Base-by-base conservation (phyloP, 1,284 basidiomycete species). In the Pascua sp. region DNA sequence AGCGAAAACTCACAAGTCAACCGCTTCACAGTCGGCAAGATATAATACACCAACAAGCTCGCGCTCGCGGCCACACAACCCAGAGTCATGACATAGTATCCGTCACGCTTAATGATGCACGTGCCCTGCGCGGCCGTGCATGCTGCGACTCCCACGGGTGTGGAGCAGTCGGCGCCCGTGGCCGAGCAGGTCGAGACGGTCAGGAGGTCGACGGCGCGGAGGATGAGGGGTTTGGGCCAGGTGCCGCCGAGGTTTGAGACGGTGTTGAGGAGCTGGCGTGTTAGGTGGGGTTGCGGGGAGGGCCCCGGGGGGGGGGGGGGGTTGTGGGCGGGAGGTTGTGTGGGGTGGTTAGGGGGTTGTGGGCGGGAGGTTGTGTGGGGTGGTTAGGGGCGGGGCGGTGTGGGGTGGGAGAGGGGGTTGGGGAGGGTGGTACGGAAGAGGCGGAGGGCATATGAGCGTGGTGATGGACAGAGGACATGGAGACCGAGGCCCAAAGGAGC, bases 181-280 rank as follows among this genome's bases (percentile, higher is more conserved):
- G 36, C 16, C 4, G 50, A 80, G 72, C 93, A 97, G 8, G 84
- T 87, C 7, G 92, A 91, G 47, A 86, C 82, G 52, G 85, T 91
- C 69, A 97, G 89, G 47, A 84, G 75, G 76, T 97, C 94, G 58
- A 97, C 90, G 9, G 89, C 88, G 85, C 67, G 66, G 10, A 73
- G 69, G 54, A 74, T 68, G 39, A 77, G 64, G 0, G 76, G 73
- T 58, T 64, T 62, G 2, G 96, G 96, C 94, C 94, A 98, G 1
- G 96, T 99, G 9, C 96, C 96, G 52, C 96, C 96, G 59, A 98
- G 84, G 73, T 99, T 99, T 18, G 89, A 88, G 64, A 98, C 91
- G 8, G 96, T 99, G 75, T 98, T 97, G 56, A 98, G 79, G 39
- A 98, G 81, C 89, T 94, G 32, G 16, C 17, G 45, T 48, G 24